These are phyloP conservation scores for Globisporangium parvum DNA, from an alignment of 352 stramenopile genomes.

Conservation along the genomic window DNA sequence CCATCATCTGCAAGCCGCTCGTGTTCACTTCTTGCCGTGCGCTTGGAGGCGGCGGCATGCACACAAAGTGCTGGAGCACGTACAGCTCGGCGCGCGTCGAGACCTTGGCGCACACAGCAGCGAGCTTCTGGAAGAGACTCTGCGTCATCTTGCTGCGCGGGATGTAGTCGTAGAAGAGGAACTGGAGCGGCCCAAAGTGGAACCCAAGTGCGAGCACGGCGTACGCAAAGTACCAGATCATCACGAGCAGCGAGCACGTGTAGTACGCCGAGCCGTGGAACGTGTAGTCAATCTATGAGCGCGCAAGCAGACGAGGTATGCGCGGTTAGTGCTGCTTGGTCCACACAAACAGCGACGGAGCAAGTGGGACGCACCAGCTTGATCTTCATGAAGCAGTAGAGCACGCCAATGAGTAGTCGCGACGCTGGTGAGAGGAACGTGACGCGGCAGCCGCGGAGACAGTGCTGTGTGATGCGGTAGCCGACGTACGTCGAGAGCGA, in stretches of 20 bases:
- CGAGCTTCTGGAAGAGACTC: slow-evolving; percentile 37
- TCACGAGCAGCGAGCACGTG: slow-evolving; percentile 50
- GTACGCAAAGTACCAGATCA: slow-evolving; percentile 64
- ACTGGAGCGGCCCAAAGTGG: slow-evolving; percentile 70
- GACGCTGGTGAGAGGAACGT: slow-evolving; percentile 50
- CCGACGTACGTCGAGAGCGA: slow-evolving; percentile 69
- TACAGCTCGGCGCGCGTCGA: slow-evolving; percentile 46
- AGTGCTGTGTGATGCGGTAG: slow-evolving; percentile 79
- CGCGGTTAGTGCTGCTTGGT: not conserved
- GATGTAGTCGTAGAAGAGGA: slow-evolving; percentile 74
- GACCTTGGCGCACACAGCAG: slow-evolving; percentile 27
- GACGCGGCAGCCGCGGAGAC: slow-evolving; percentile 59
- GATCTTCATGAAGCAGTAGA: slow-evolving; percentile 78
- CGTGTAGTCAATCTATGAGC: slow-evolving; percentile 61
- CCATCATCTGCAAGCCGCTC: slow-evolving; percentile 13
- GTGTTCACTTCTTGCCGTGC: slow-evolving; percentile 8
- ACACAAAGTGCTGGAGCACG: slow-evolving; percentile 46
- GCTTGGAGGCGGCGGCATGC: slow-evolving; percentile 21
- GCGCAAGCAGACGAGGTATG: not conserved
- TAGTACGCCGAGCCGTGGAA: slow-evolving; percentile 74
- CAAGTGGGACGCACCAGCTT: slow-evolving; percentile 34
- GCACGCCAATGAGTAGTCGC: slow-evolving; percentile 61
- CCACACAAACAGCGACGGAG: not conserved
- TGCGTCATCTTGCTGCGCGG: slow-evolving; percentile 47
- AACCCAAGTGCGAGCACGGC: slow-evolving; percentile 68